Percentiles rank a stretch among this genome's conserved stretches.
Conservation (phyloP, 805 yeast genomes). For the Komagataella pseudopastoris region DNA sequence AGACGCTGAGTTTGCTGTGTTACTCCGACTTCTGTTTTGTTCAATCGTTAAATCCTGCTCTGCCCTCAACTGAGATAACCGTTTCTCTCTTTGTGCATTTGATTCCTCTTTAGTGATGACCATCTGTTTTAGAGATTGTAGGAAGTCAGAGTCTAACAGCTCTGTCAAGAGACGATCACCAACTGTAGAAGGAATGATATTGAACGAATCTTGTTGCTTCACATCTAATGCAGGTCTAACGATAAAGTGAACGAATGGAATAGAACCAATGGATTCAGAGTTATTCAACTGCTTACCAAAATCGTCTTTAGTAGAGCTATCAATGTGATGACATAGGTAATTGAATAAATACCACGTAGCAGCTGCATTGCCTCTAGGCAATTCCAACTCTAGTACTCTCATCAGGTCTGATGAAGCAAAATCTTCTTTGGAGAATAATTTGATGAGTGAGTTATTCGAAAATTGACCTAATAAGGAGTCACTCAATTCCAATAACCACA, state of each 20-base stretch:
- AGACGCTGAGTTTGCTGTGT: slow-evolving; percentile 3
- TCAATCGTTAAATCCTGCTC: neutral
- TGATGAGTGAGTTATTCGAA: neutral
- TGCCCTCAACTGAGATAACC: neutral
- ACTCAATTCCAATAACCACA: slow-evolving; percentile 3
- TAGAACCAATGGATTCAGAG: neutral
- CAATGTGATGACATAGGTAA: neutral
- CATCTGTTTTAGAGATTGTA: neutral
- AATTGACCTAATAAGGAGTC: neutral
- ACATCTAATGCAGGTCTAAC: neutral
- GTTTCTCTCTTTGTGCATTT: neutral
- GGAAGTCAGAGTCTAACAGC: neutral
- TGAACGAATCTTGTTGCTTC: neutral
- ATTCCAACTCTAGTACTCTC: neutral
- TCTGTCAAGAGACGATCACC: neutral
- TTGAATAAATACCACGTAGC: neutral
- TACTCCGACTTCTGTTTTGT: neutral
- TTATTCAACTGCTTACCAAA: neutral
- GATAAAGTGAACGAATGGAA: slow-evolving; percentile 1
- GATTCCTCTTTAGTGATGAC: neutral
- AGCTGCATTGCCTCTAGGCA: neutral
- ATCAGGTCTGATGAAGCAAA: neutral
- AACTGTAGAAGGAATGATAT: neutral
- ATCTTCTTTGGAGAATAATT: neutral
- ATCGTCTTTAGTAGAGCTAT: neutral